Conservation (phyloP, 192 early-diverging fungal genomes). For the Coemansia sp. region DNA sequence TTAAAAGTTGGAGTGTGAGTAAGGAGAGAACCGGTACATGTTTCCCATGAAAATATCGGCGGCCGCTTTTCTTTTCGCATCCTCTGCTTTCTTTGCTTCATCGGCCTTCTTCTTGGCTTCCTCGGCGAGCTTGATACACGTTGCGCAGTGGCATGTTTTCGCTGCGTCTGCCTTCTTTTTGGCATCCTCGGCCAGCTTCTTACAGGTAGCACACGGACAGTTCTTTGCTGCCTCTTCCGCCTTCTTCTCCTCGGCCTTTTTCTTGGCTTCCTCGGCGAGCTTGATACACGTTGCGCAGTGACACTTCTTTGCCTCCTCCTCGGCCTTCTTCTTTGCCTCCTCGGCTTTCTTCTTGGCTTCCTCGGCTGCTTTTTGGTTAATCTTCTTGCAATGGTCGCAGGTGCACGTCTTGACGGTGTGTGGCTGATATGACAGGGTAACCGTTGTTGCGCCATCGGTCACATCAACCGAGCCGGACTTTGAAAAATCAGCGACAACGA, state of each 20-base stretch:
- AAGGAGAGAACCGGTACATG: slow-evolving; percentile 7
- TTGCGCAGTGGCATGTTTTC: slow-evolving; percentile 2
- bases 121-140: neutral
- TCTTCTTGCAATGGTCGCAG: slow-evolving; percentile 3
- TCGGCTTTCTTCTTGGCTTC: slow-evolving; percentile 28
- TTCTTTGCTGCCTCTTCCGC: slow-evolving; percentile 1
- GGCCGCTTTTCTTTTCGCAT: slow-evolving; percentile 5
- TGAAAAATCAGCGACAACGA: slow-evolving; percentile 28
- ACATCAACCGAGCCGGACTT: slow-evolving; percentile 39
- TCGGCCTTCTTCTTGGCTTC: slow-evolving; percentile 4
- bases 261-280: slow-evolving; percentile 20
- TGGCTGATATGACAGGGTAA: slow-evolving; percentile 32
- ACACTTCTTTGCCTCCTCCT: slow-evolving; percentile 4
- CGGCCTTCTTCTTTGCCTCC: slow-evolving; percentile 14
- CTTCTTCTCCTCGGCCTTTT: slow-evolving; percentile 12
- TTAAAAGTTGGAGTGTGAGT: neutral
- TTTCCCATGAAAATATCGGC: slow-evolving; percentile 25
- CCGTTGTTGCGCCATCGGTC: slow-evolving; percentile 20
- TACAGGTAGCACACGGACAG: slow-evolving; percentile 7
- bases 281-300: neutral
- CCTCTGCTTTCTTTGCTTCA: slow-evolving; percentile 11
- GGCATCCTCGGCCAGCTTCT: slow-evolving; percentile 10
- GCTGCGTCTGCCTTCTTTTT: slow-evolving; percentile 23
- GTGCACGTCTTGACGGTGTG: slow-evolving; percentile 18
- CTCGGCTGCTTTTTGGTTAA: neutral